Percentiles rank a stretch among this genome's conserved stretches.
Evolutionary conservation across 2,329 filamentous ascomycete genomes (phyloP).

Genomic region (Cladosporium austrohemisphaericum): DNA sequence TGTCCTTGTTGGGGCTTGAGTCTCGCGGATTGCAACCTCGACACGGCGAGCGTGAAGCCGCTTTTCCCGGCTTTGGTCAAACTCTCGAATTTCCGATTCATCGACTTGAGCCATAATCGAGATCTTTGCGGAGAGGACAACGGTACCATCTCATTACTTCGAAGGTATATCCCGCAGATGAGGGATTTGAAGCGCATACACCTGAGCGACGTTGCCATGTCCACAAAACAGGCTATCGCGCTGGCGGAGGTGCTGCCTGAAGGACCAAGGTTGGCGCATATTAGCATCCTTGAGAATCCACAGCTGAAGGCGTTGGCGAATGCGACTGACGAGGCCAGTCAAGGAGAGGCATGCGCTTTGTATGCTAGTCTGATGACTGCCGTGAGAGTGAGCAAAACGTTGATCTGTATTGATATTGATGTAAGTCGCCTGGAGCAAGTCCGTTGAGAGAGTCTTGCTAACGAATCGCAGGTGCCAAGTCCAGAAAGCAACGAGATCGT

Average conservation of each 20-base stretch:
- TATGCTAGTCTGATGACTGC: constrained; percentile 90
- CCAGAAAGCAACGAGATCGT: constrained; percentile 83
- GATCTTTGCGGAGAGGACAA: constrained; percentile 58
- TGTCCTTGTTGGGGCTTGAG: constrained; percentile 74
- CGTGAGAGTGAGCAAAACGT: constrained; percentile 72
- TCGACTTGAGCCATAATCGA: constrained; percentile 88
- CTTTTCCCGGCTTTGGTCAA: constrained; percentile 70
- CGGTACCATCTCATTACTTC: constrained; percentile 52
- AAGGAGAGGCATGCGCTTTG: constrained; percentile 90
- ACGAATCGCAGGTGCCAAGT: constrained; percentile 54
- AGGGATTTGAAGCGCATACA: constrained; percentile 76
- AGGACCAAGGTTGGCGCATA: constrained; percentile 72
- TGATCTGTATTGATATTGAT: constrained; percentile 90
- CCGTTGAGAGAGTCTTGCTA: background rate
- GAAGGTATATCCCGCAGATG: constrained; percentile 82
- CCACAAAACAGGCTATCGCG: constrained; percentile 82
- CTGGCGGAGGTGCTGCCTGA: constrained; percentile 89
- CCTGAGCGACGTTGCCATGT: constrained; percentile 77
- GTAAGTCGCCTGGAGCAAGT: constrained; percentile 32
- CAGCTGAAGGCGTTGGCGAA: constrained; percentile 66
- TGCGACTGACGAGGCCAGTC: constrained; percentile 70
- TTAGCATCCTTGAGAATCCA: constrained; percentile 81
- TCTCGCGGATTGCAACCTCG: constrained; percentile 79
- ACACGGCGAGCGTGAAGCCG: constrained; percentile 65
- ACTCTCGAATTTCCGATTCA: constrained; percentile 73